These are phyloP conservation scores for Alternaria sp. DNA, from an alignment of 2,329 filamentous ascomycete species.

Conservation along the genomic window DNA sequence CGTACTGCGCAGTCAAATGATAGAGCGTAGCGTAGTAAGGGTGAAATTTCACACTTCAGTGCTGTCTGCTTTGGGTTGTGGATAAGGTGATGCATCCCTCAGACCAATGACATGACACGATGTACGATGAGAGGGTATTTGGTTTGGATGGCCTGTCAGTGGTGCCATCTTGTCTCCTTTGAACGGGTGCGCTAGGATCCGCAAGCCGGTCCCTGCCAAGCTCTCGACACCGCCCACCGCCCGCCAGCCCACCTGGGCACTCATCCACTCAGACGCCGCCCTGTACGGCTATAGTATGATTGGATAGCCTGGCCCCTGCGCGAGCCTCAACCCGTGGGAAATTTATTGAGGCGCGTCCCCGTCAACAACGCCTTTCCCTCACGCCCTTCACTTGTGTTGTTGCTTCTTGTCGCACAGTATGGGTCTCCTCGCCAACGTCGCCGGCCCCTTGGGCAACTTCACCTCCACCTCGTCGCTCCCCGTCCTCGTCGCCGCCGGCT, in stretches of 20 bases:
- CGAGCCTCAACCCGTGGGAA: constrained; percentile 24
- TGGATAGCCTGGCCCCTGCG: constrained; percentile 26
- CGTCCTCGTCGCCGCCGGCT: constrained; percentile 53
- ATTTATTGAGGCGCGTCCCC: constrained; percentile 35
- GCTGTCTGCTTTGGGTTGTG: neutral
- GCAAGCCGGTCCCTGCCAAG: constrained; percentile 27
- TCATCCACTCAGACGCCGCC: constrained; percentile 15
- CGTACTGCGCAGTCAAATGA: neutral
- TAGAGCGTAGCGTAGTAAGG: neutral
- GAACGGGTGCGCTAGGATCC: constrained; percentile 15
- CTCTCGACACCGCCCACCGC: neutral
- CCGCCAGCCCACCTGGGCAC: neutral
- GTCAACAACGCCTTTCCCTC: constrained; percentile 16
- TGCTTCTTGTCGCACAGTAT: constrained; percentile 46
- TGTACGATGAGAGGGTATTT: constrained; percentile 17
- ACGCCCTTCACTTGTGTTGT: neutral
- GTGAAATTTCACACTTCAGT: neutral
- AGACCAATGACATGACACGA: constrained; percentile 29
- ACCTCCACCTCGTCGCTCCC: constrained; percentile 50
- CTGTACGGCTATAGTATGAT: constrained; percentile 22
- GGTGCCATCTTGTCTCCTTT: constrained; percentile 25
- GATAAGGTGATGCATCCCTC: constrained; percentile 2
- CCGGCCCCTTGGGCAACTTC: constrained; percentile 57
- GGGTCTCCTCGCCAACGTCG: constrained; percentile 59
- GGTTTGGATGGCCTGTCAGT: constrained; percentile 27